Evolutionary conservation across 441 rosid species (phyloP).

Genomic region (Eruca vesicaria): DNA sequence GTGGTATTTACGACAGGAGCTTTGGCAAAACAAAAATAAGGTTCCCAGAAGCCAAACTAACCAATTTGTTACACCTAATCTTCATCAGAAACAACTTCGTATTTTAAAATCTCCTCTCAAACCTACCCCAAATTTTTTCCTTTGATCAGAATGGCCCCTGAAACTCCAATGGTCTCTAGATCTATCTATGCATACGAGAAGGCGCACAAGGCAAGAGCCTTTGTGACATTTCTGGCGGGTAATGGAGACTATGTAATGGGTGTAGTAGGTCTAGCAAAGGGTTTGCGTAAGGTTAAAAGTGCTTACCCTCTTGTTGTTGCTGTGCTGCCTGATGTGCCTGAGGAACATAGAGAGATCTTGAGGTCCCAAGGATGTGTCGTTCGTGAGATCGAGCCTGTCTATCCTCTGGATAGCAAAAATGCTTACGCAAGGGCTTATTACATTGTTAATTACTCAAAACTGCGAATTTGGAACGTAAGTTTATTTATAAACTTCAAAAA

Average conservation of each 20-base stretch:
- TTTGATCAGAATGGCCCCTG: slow-evolving; percentile 34
- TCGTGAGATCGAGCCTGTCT: neutral
- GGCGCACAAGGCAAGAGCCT: neutral
- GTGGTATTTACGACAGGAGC: too few species aligned
- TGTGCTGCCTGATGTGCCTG: neutral
- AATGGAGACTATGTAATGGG: neutral
- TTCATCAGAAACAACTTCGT: neutral
- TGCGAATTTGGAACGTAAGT: neutral
- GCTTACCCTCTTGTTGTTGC: too few species aligned
- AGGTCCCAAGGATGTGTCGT: neutral
- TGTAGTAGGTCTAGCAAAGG: neutral
- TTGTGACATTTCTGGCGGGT: neutral
- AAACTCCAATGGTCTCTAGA: slow-evolving; percentile 26
- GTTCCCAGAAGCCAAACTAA: too few species aligned
- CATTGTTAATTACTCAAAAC: neutral
- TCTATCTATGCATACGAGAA: slow-evolving; percentile 21
- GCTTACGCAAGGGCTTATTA: neutral
- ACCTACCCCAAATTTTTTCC: neutral
- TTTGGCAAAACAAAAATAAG: too few species aligned
- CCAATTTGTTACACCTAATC: too few species aligned
- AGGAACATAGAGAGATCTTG: neutral
- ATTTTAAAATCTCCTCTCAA: neutral
- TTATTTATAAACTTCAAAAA: too few species aligned
- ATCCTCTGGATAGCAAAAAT: neutral
- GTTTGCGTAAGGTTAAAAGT: neutral